Conservation (phyloP, 345 rosid genomes). For the Combretum micranthum region DNA sequence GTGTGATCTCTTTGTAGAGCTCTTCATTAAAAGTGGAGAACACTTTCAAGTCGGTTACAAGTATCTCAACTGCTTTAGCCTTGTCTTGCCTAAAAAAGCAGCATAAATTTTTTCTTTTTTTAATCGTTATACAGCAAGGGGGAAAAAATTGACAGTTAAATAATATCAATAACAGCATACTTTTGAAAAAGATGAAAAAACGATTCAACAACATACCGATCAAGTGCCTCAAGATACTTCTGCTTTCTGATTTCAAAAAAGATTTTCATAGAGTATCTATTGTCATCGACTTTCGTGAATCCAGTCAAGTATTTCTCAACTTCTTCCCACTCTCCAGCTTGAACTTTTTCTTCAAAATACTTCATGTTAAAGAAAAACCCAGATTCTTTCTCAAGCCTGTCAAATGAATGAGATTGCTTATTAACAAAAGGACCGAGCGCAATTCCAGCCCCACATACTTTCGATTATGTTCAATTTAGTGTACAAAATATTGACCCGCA, state of each 20-base stretch:
- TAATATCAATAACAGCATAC: slow-evolving; percentile 18
- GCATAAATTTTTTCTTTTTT: neutral
- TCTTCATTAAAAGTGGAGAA: slow-evolving; percentile 84
- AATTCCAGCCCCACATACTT: neutral
- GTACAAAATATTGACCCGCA: too few relatives aligned
- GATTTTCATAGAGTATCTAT: slow-evolving; percentile 75
- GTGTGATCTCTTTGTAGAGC: slow-evolving; percentile 86
- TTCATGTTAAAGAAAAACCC: slow-evolving; percentile 68
- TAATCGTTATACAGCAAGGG: slow-evolving; percentile 7
- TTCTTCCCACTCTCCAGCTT: slow-evolving; percentile 73
- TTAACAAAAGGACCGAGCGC: neutral
- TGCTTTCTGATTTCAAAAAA: slow-evolving; percentile 89
- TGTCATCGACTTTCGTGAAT: slow-evolving; percentile 64
- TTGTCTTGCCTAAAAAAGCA: slow-evolving; percentile 54
- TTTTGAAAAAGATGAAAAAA: neutral
- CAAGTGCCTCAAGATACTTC: slow-evolving; percentile 86
- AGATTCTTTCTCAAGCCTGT: slow-evolving; percentile 67
- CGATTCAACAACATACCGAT: slow-evolving; percentile 32
- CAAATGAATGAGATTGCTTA: slow-evolving; percentile 1
- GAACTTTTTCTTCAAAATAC: slow-evolving; percentile 66
- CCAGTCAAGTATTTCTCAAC: slow-evolving; percentile 63
- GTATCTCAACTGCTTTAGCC: slow-evolving; percentile 75
- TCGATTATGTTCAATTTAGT: too few relatives aligned
- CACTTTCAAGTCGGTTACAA: slow-evolving; percentile 76
- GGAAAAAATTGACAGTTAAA: slow-evolving; percentile 55